These are phyloP conservation scores for Colletotrichum echinochloae DNA, from an alignment of 2,329 filamentous ascomycete genomes.

Conservation along the genomic window DNA sequence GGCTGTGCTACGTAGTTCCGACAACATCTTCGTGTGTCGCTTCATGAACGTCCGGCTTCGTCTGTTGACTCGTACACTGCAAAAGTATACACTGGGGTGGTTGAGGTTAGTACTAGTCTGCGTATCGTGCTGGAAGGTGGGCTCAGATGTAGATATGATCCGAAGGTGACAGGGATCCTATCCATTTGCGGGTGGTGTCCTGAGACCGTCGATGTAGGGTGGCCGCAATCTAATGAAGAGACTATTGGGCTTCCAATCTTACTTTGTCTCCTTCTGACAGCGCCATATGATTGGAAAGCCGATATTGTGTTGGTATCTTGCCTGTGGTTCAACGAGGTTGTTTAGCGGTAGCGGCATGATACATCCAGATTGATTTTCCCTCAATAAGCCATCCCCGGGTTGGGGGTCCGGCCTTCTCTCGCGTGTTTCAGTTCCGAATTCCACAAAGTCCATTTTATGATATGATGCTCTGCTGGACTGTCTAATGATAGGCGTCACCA, in stretches of 20 bases:
- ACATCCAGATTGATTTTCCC: too few species aligned
- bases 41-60: not conserved
- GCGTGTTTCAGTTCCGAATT: not conserved
- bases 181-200: too few species aligned
- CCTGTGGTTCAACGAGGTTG: too few species aligned
- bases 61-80: not conserved
- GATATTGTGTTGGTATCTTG: not conserved
- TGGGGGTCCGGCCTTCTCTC: not conserved
- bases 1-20: not conserved
- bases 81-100: not conserved
- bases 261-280: too few species aligned
- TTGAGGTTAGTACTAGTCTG: too few species aligned
- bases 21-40: not conserved
- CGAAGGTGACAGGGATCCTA: not conserved
- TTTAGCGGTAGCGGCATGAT: too few species aligned
- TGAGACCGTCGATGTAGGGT: not conserved
- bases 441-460: too few species aligned
- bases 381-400: not conserved
- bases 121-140: too few species aligned
- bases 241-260: not conserved
- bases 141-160: not conserved
- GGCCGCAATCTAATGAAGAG: not conserved
- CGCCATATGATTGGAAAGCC: not conserved
- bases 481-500: not conserved
- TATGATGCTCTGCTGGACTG: not conserved